These are phyloP conservation scores for Naganishia onofrii DNA, from an alignment of 768 basidiomycete genomes.

Conservation along the genomic window DNA sequence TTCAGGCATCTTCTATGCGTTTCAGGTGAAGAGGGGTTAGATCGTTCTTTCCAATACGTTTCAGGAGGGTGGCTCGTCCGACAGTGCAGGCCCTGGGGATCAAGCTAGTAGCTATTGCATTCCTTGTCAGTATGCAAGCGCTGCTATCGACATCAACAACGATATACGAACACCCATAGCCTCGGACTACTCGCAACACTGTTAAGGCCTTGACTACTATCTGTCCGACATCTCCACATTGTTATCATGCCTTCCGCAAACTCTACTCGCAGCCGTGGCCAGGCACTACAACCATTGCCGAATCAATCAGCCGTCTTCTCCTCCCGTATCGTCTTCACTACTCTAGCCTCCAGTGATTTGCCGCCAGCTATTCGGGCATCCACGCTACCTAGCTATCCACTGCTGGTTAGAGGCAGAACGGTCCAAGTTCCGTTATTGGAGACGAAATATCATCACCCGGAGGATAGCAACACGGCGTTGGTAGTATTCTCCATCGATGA, in stretches of 20 bases:
- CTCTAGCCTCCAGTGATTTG: not conserved
- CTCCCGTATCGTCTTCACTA: constrained; percentile 21
- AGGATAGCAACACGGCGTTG: not conserved
- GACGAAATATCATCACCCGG: constrained; percentile 16
- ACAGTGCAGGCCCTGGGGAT: not conserved
- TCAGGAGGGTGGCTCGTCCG: not conserved
- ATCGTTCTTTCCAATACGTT: not conserved
- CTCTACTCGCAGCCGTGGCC: not conserved
- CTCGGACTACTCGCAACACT: too few species aligned
- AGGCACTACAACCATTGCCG: not conserved
- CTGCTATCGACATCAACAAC: not conserved
- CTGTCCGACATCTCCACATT: too few species aligned
- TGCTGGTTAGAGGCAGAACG: constrained; percentile 1
- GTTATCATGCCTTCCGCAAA: constrained; percentile 5
- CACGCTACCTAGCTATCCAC: not conserved
- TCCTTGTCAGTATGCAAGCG: not conserved
- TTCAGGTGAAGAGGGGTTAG: constrained; percentile 12
- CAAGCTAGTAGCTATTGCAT: too few species aligned
- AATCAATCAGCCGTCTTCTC: constrained; percentile 1
- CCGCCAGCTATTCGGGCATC: not conserved
- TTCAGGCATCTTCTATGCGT: constrained; percentile 17
- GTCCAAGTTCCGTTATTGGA: constrained; percentile 1
- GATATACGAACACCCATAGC: too few species aligned
- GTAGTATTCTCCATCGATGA: constrained; percentile 38
- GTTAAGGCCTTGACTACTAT: too few species aligned